phyloP scores from a whole-genome alignment of 2,329 filamentous ascomycete species.

The Xylaria sp. region DNA sequence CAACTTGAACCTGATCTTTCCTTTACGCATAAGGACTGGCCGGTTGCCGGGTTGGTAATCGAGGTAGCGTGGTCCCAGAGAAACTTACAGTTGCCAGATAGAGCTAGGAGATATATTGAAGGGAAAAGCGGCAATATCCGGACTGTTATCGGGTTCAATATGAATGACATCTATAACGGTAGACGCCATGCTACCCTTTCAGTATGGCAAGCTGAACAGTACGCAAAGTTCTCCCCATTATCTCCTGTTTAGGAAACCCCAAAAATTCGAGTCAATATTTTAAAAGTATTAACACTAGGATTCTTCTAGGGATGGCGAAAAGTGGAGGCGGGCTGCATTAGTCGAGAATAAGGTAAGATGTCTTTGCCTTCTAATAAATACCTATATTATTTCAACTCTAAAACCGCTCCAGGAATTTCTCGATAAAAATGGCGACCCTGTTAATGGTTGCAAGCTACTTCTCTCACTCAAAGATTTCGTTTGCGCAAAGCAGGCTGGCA shows the following conservation, averaged over 20 bases:
- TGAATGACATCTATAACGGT: slow-evolving; percentile 12
- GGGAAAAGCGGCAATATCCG: not conserved
- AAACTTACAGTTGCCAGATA: not conserved
- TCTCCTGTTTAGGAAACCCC: too few relatives aligned
- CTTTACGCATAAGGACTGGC: not conserved
- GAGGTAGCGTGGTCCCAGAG: slow-evolving; percentile 15
- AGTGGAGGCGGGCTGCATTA: not conserved
- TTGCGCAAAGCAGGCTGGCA: not conserved
- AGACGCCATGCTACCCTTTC: not conserved
- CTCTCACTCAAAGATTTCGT: slow-evolving; percentile 8
- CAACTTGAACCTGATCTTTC: slow-evolving; percentile 7
- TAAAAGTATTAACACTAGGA: too few relatives aligned
- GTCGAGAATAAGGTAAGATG: not conserved
- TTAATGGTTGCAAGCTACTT: not conserved
- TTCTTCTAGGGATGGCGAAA: not conserved
- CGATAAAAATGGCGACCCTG: not conserved
- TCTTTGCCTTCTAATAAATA: not conserved
- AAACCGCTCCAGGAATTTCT: not conserved
- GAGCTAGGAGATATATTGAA: slow-evolving; percentile 6
- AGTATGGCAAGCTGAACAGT: slow-evolving; percentile 8
- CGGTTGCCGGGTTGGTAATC: not conserved
- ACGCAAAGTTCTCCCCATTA: too few relatives aligned
- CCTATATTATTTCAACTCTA: not conserved
- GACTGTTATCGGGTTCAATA: slow-evolving; percentile 12
- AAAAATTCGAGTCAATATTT: too few relatives aligned